phyloP scores from a whole-genome alignment of 192 early-diverging fungal genomes.

The Entomortierella chlamydospora region DNA sequence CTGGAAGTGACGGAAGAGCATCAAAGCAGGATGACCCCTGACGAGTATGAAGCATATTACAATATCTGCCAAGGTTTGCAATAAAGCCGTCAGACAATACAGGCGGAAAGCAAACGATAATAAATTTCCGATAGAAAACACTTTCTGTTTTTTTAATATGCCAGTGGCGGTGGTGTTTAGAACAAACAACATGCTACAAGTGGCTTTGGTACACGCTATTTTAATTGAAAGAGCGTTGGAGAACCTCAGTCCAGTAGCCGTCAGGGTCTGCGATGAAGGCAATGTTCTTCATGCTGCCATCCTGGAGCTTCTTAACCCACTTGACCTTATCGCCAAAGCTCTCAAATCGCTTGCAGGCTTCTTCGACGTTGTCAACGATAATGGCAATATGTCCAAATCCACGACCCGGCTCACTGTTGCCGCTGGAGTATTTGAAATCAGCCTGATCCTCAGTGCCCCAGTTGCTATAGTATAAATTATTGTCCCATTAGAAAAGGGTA shows the following conservation, averaged over 20 bases:
- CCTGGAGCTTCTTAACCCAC: slow-evolving; percentile 79
- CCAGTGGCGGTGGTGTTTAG: too few relatives aligned
- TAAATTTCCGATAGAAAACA: neutral
- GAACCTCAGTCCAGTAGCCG: slow-evolving; percentile 83
- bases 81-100: neutral
- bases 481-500: neutral
- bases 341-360: slow-evolving; percentile 82
- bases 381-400: slow-evolving; percentile 90
- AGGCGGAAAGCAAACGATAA: too few relatives aligned
- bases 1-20: slow-evolving; percentile 66
- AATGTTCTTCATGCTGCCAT: slow-evolving; percentile 86
- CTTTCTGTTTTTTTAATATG: neutral
- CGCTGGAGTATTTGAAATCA: slow-evolving; percentile 72
- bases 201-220: too few relatives aligned
- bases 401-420: slow-evolving; percentile 75
- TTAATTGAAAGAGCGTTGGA: slow-evolving; percentile 32
- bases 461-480: slow-evolving; percentile 63
- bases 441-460: slow-evolving; percentile 81
- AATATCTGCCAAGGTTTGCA: slow-evolving; percentile 25
- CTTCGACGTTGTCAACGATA: slow-evolving; percentile 81
- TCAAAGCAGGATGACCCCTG: slow-evolving; percentile 64
- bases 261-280: slow-evolving; percentile 89
- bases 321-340: slow-evolving; percentile 75
- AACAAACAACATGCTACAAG: too few relatives aligned
- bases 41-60: slow-evolving; percentile 63